Evolutionary conservation across 768 basidiomycete genomes (phyloP).

Genomic region (Pseudohyphozyma bogoriensis): DNA sequence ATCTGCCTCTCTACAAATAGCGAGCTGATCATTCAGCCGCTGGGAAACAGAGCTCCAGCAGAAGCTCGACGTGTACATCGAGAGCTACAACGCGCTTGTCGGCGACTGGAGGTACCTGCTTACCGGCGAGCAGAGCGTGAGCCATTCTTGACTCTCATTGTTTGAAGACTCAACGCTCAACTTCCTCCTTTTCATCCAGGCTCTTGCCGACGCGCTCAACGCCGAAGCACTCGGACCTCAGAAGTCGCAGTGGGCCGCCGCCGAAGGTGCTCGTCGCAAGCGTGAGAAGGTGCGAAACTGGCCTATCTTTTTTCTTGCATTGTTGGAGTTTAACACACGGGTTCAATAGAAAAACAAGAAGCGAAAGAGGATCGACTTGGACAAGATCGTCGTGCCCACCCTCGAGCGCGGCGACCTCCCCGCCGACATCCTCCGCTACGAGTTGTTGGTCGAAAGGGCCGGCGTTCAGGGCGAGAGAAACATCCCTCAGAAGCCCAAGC

Average conservation of each 20-base stretch:
- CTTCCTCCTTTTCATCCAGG: too few relatives aligned
- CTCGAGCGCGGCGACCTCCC: constrained; percentile 16
- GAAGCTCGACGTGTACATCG: constrained; percentile 23
- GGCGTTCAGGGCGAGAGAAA: constrained; percentile 22
- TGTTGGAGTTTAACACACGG: too few relatives aligned
- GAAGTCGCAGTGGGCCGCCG: neutral
- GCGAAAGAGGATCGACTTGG: constrained; percentile 4
- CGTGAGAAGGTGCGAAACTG: constrained; percentile 2
- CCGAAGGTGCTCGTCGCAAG: neutral
- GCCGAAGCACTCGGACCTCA: neutral
- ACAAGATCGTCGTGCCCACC: constrained; percentile 4
- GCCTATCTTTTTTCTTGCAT: too few relatives aligned
- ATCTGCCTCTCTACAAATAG: too few relatives aligned
- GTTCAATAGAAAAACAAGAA: constrained; percentile 19
- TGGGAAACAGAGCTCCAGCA: constrained; percentile 29
- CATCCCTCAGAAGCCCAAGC: too few relatives aligned
- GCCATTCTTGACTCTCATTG: too few relatives aligned
- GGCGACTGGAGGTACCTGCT: constrained; percentile 1
- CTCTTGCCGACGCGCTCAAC: neutral
- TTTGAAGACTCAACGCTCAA: too few relatives aligned
- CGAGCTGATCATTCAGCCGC: too few relatives aligned
- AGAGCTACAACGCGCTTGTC: constrained; percentile 15
- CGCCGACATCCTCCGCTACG: constrained; percentile 17
- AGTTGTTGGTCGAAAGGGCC: constrained; percentile 20
- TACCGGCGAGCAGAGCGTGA: neutral